Conservation (phyloP, 2,329 filamentous ascomycete species). For the Madurella fahalii region DNA sequence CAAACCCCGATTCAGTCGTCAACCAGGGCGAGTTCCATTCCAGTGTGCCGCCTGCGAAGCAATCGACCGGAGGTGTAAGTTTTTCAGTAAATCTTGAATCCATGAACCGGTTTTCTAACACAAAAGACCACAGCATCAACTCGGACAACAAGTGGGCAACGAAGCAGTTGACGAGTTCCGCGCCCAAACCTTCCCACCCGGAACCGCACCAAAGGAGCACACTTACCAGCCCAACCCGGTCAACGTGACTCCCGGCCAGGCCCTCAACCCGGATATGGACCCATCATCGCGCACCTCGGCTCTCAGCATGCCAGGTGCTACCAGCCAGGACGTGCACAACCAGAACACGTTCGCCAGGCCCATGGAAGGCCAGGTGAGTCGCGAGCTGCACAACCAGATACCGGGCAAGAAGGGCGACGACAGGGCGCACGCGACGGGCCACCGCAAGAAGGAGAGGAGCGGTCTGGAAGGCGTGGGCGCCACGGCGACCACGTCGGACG, state of each 20-base stretch:
- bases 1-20: slow-evolving; percentile 51
- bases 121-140: slow-evolving; percentile 52
- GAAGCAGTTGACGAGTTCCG: slow-evolving; percentile 60
- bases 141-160: slow-evolving; percentile 57
- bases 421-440: slow-evolving; percentile 21
- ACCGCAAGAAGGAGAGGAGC: slow-evolving; percentile 35
- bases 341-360: slow-evolving; percentile 42
- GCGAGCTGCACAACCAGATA: slow-evolving; percentile 33
- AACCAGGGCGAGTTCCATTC: slow-evolving; percentile 55
- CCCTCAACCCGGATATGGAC: slow-evolving; percentile 29
- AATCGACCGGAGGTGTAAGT: slow-evolving; percentile 53
- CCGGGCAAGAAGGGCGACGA: slow-evolving; percentile 22
- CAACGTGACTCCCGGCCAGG: slow-evolving; percentile 35
- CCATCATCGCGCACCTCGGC: slow-evolving; percentile 28
- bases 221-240: slow-evolving; percentile 39
- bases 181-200: slow-evolving; percentile 56
- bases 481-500: slow-evolving; percentile 15
- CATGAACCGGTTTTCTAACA: slow-evolving; percentile 2
- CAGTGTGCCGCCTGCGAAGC: slow-evolving; percentile 47
- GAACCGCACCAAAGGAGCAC: slow-evolving; percentile 53
- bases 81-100: not conserved
- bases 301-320: slow-evolving; percentile 40
- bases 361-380: slow-evolving; percentile 38
- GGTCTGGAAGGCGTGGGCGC: slow-evolving; percentile 40
- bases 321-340: slow-evolving; percentile 41